Conservation (phyloP, 345 rosid species). For the Citrus sinensis region DVS_A1.0 CM039165.1:30982501-30983000, state of each 20-base stretch:
- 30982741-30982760: not conserved
- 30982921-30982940: too few relatives aligned
- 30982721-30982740: not conserved
- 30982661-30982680: too few relatives aligned
- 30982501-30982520: slow-evolving; percentile 65
- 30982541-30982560: slow-evolving; percentile 63
- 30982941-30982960: slow-evolving; percentile 53
- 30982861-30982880: slow-evolving; percentile 15
- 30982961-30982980: slow-evolving; percentile 71
- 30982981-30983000: slow-evolving; percentile 53
- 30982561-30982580: slow-evolving; percentile 59
- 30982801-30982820: slow-evolving; percentile 77
- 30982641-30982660: too few relatives aligned
- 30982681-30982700: too few relatives aligned
- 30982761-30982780: slow-evolving; percentile 25
- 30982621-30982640: too few relatives aligned
- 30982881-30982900: not conserved
- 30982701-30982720: too few relatives aligned
- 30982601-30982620: not conserved
- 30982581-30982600: slow-evolving; percentile 24
- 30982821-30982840: slow-evolving; percentile 70
- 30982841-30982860: slow-evolving; percentile 86
- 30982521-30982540: slow-evolving; percentile 45
- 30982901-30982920: not conserved
- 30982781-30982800: slow-evolving; percentile 34